phyloP scores from a whole-genome alignment of 106 monocot species.

The Xerophyta viscosa region DNA sequence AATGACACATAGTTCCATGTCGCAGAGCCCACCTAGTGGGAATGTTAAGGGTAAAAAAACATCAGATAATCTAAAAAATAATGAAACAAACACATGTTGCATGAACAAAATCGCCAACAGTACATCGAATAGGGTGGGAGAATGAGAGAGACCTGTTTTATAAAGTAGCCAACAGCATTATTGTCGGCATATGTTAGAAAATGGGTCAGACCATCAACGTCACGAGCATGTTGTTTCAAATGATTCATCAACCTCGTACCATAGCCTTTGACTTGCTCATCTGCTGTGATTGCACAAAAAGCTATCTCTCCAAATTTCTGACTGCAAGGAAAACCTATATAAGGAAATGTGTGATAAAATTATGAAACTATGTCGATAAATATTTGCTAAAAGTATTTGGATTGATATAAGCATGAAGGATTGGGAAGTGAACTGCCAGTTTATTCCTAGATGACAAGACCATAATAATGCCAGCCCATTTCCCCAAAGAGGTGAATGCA shows the following conservation, averaged over 20 bases:
- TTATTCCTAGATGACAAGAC: no score
- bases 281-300: constrained; percentile 97
- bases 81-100: no score
- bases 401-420: not conserved
- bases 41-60: no score
- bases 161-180: constrained; percentile 96
- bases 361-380: not conserved
- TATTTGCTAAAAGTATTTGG: not conserved
- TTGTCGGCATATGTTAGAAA: constrained; percentile 99
- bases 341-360: not conserved
- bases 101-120: not conserved
- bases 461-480: no score
- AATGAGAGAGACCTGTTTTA: constrained; percentile 58
- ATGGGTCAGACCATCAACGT: constrained; percentile 94
- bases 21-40: no score
- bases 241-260: constrained; percentile 99
- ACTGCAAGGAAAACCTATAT: constrained; percentile 28
- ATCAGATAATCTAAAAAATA: no score
- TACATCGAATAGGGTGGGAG: not conserved
- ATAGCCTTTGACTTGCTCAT: constrained; percentile 99
- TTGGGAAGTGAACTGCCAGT: no score
- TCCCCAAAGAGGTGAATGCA: no score
- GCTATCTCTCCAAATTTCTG: constrained; percentile 99
- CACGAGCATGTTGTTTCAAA: constrained; percentile 97
- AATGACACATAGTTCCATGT: no score